Conservation (phyloP, 2,329 filamentous ascomycete genomes). For the Amesomyces nigricolor region DNA sequence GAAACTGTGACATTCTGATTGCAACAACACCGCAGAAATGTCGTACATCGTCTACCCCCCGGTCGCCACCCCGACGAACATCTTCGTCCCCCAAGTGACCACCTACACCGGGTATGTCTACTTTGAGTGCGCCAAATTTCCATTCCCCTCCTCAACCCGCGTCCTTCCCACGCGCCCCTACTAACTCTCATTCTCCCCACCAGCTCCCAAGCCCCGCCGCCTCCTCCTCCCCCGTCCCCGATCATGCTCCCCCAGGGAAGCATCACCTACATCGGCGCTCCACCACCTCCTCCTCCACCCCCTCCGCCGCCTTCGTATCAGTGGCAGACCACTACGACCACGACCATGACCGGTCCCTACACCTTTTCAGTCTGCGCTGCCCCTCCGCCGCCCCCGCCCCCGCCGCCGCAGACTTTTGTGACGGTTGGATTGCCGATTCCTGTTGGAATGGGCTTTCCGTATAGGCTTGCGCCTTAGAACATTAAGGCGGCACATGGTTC, state of each 20-base stretch:
- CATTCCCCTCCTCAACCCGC: neutral
- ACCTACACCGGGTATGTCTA: constrained; percentile 10
- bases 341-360: neutral
- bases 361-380: neutral
- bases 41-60: constrained; percentile 9
- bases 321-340: neutral
- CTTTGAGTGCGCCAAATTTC: neutral
- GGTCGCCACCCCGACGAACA: neutral
- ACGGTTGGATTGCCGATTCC: neutral
- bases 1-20: neutral
- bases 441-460: neutral
- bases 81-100: constrained; percentile 11
- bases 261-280: neutral
- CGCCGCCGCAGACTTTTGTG: neutral
- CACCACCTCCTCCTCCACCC: neutral
- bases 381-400: neutral
- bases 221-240: neutral
- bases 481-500: neutral
- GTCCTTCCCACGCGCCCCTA: neutral
- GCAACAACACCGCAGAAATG: neutral
- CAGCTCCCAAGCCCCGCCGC: neutral
- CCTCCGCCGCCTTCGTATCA: neutral
- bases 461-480: constrained; percentile 8
- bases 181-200: neutral
- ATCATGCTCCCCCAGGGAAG: constrained; percentile 2